A percentile compares a stretch with the other conserved stretches of the same genome.
Evolutionary conservation across 768 basidiomycete species (phyloP).

Genomic region (Pholiota microspora): DNA sequence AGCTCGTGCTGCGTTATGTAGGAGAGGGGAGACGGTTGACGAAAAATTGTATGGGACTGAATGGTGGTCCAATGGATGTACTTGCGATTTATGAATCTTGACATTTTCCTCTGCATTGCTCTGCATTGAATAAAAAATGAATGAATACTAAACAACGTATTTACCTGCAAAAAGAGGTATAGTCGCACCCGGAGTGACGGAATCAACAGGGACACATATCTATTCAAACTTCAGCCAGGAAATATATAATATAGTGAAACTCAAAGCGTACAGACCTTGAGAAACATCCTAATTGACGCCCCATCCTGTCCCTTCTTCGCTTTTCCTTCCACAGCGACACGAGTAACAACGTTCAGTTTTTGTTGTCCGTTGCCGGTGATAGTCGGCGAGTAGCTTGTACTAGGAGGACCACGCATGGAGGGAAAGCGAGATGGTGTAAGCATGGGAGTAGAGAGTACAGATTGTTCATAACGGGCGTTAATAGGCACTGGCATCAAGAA

Average conservation of each 20-base stretch:
- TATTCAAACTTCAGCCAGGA: slow-evolving; percentile 22
- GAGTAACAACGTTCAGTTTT: slow-evolving; percentile 68
- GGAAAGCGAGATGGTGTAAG: slow-evolving; percentile 21
- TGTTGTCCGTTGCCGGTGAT: slow-evolving; percentile 40
- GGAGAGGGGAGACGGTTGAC: slow-evolving; percentile 54
- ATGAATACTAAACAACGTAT: slow-evolving; percentile 15
- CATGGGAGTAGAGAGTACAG: slow-evolving; percentile 24
- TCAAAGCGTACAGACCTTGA: slow-evolving; percentile 53
- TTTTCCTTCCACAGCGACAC: slow-evolving; percentile 73
- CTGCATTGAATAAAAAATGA: background rate
- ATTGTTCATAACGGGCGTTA: slow-evolving; percentile 20
- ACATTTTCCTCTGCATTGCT: slow-evolving; percentile 71
- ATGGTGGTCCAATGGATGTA: slow-evolving; percentile 72
- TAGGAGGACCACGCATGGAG: slow-evolving; percentile 20
- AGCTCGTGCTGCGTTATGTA: slow-evolving; percentile 67
- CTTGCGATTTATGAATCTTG: slow-evolving; percentile 68
- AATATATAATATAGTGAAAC: background rate
- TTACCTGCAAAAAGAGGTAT: slow-evolving; percentile 73
- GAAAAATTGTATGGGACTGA: slow-evolving; percentile 79
- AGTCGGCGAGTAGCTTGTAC: slow-evolving; percentile 43
- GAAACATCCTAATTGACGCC: slow-evolving; percentile 69
- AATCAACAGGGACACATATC: slow-evolving; percentile 70
- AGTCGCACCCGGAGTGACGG: slow-evolving; percentile 60
- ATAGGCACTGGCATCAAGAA: slow-evolving; percentile 23
- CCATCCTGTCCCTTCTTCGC: slow-evolving; percentile 65